Evolutionary conservation across 1,139 yeast species (phyloP), one percentile per base, ranked within the genome.

Genomic region (Hanseniaspora gamundiae): DNA sequence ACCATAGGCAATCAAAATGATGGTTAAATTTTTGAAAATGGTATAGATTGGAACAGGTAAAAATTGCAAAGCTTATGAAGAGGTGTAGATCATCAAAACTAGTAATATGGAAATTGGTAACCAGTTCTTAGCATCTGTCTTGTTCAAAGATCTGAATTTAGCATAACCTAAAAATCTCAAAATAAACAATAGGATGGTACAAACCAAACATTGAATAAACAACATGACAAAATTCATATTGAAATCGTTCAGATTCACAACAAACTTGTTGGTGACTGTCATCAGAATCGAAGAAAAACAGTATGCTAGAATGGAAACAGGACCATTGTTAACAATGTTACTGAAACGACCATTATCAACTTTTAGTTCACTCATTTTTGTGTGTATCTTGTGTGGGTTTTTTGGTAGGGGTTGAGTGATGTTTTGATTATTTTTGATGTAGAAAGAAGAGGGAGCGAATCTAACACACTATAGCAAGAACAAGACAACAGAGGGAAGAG

Each of bases 221-320:
- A 93, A 71, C 61, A 91, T 73, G 58, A 91, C 80, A 62, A 87
- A 87, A 70, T 87, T 86, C 74, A 91, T 76, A 71, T 88, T 91
- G 73, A 91, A 91, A 45, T 73, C 66, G 51, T 74, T 73, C 39
- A 88, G 91, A 41, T 88, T 80, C 48, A 91, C 80, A 49, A 91
- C 97, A 61, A 78, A 87, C 68, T 91, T 91, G 73, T 91, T 91
- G 49, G 97, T 88, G 50, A 88, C 85, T n/a, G 98, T 91, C 98
- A 91, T 91, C 65, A 88, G 68, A 57, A 91, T 88, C 21, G 97
- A 91, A 26, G 97, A 83, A 48, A 75, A 73, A 71, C 97, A 91
- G 76, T 91, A 91, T 36, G 86, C 74, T 50, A 80, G 65, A 56
- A 88, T 85, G 46, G 96, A 87, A 53, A 85, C 72, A 19, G 93